Evolutionary conservation across 2,329 filamentous ascomycete genomes (phyloP), one percentile per base, ranked within the genome.

Genomic region (Tolypocladium nubicola): DNA sequence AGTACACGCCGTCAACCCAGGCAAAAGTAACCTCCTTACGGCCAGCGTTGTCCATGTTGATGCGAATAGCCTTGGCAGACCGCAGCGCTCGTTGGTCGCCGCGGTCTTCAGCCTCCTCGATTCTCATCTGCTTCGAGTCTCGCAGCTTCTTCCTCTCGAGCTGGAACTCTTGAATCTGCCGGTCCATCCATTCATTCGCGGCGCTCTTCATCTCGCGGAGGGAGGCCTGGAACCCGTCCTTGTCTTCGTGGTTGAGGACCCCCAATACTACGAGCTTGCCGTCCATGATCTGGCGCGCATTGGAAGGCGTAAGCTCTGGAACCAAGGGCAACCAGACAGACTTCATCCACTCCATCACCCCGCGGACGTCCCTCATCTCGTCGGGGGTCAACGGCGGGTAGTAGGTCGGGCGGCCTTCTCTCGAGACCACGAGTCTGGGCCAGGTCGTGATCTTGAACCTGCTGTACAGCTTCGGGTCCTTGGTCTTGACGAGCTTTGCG

Each of bases 161-260:
- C 70, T 96, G 90, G 79, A 96, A 97, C 43, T 90, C 81, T 64
- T 93, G 86, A 21, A 90, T 88, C 73, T 97, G 90, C 75, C 95
- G 94, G 71, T 97, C 93, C 83, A 97, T 96, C 92, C 94, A 99
- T 71, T 97, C 94, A 60, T 92, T 82, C 10, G 94, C 94, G 1
- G 94, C 94, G 63, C 88, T 93, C 81, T 97, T 97, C 75, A 99
- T 85, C 74, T 99, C 95, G 39, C 88, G 85, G 70, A 89, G 88
- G 33, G 89, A 88, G 57, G 81, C 79, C 54, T 84, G 76, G 70
- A 96, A 96, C 40, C 90, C 85, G 58, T 93, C 89, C 41, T 86
- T 78, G 59, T 92, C 85, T 40, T 90, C 85, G 54, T 91, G 84
- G 68, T 87, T 90, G 45, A 99, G 77, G 39, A 99, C 87, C 21